Evolutionary conservation across 345 rosid genomes (phyloP), one percentile per base, ranked within the genome.

Genomic region (Pseudoturritis turrita): DNA sequence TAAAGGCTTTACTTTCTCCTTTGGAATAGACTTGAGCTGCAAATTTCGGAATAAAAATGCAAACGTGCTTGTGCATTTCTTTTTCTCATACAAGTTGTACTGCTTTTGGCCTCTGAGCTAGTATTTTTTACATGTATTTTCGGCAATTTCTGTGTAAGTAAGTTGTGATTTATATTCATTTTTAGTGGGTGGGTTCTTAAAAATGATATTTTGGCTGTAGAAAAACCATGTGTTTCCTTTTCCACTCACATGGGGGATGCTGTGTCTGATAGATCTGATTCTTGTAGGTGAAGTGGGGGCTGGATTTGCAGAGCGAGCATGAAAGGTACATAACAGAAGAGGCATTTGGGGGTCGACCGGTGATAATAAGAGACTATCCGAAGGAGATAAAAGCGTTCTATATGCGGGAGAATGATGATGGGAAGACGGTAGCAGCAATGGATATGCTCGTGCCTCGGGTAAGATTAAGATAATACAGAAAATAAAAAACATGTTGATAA

Each of bases 301-400:
- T 87, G 50, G 99, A 95, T 85, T 73, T 95, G 76, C 99, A 91
- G 83, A 95, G 99, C 2, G 97, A 95, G 89, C 99, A 95, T 82
- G 99, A 95, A 74, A 94, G 97, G 29, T 95, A 91, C 78, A 88
- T 95, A 67, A 95, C 97, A 0, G 99, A 95, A 79, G 84, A 85
- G 77, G 93, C 87, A 40, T 91, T 91, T 80, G 83, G 82, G 29
- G 96, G 94, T 28, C 83, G 96, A 23, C 99, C 97, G 28, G 94
- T 91, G 28, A 87, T 95, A 70, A 75, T 95, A 73, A 84, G 97
- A 85, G 99, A 95, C 76, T 95, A 95, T 72, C 99, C 97, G 0
- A 95, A 95, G 96, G 99, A 89, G 66, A 95, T 95, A 71, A 95
- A 95, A 73, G 99, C 99, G 39, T 95, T 95, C 75, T 95, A 95